Base-by-base conservation (phyloP, 805 yeast genomes). In the Candida ovalis region DNA sequence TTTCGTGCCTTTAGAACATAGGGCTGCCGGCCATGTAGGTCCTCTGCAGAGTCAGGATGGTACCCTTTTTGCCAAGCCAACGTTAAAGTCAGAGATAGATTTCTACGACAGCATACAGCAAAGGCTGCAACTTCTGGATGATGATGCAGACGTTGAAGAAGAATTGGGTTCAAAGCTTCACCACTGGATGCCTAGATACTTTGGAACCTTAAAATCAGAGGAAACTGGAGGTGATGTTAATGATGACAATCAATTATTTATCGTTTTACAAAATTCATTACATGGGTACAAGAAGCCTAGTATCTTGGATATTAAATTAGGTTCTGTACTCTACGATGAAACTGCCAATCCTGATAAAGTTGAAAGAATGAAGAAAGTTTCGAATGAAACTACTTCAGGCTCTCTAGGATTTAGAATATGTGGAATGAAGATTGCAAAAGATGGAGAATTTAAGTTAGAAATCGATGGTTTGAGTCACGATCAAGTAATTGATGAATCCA, bases 21-120 rank as follows among this genome's bases (percentile, higher is more conserved):
- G 82, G 66, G 98, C 94, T 2, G 98, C 97, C 0, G 99, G 99
- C 5, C 99, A 92, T 60, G 87, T 75, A 5, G 98, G 96, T 0
- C 78, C 86, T 2, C 56, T 88, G 46, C 77, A 79, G 10, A 81
- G 81, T 52, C 75, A 64, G 6, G 78, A 77, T 37, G 96, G 90
- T 0, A 67, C 79, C 7, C 68, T 92, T 15, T 85, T 91, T 55
- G 78, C 88, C 47, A 92, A 94, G 64, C 82, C 84, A 0, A 73
- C 91, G 0, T 62, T 69, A 0, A 66, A 65, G 23, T 81, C 79
- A 54, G 99, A 92, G 65, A 65, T 86, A 25, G 82, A 78, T n/a
- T 94, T 94, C 65, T 92, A 94, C 61, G 68, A 74, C 21, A 54
- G 64, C 21, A 48, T 66, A 7, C 63, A 66, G 51, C 50, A 12